Evolutionary conservation across 176 grass and related monocot genomes (phyloP), one percentile per base, ranked within the genome.

Genomic region (Rhynchospora pubera): DNA sequence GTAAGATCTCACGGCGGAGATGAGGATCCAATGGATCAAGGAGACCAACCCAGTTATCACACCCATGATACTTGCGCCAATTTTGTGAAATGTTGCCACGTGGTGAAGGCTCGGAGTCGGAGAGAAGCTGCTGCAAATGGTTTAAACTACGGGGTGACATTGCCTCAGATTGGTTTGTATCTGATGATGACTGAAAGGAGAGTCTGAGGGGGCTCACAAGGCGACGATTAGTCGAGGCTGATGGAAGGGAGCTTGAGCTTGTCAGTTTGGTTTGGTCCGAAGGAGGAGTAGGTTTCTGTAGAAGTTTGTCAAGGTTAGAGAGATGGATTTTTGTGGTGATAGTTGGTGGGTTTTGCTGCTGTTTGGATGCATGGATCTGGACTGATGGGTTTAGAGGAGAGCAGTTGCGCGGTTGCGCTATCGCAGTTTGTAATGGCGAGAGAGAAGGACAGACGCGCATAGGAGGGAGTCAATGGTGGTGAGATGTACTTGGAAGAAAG

Each of bases 101-200:
- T 1, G 92, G 92, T 8, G 92, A 94, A 16, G 78, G 85, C 12
- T 85, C 85, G 0, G 92, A 86, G 42, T 86, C 80, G 15, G 87
- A 84, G 6, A 94, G 89, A 74, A 94, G 87, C 6, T 80, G 83
- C 62, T 94, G 92, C 83, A 94, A 71, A 75, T 86, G 83, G 48
- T 77, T 86, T n/a, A 94, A 86, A 82, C 89, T 94, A 1, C 92
- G 87, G 52, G 92, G 92, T 0, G 92, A 94, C 87, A 90, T 94
- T 82, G 87, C 85, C 56, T 91, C 92, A 0, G 57, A 62, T 34
- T 78, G 77, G 0, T 78, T 53, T 62, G 83, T 89, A 14, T 85
- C 62, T 15, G 48, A 23, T 57, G 82, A 82, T 45, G 89, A 75
- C 15, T 85, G 73, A 46, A 75, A 79, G 19, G 87, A 87, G 69